These are phyloP conservation scores for Hypoxylon sp. DNA, from an alignment of 2,329 filamentous ascomycete species.

Conservation along the genomic window DNA sequence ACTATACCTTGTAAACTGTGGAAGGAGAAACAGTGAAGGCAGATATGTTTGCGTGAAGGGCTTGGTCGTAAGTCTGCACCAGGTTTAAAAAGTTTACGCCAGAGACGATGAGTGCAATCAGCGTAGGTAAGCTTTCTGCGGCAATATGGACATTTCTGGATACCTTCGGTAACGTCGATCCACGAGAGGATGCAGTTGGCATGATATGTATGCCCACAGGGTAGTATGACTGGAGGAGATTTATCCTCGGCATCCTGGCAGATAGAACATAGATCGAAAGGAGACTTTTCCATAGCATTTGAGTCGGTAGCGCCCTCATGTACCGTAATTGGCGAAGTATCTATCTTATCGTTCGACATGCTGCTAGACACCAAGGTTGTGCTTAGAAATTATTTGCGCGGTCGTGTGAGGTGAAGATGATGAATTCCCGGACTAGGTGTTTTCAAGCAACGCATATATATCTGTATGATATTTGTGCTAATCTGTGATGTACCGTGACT, in stretches of 20 bases:
- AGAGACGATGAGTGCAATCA: not conserved
- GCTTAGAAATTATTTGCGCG: not conserved
- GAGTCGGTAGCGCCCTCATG: not conserved
- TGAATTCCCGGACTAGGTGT: not conserved
- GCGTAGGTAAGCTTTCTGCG: not conserved
- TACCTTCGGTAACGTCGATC: not conserved
- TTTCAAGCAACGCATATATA: not conserved
- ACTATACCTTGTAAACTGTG: not conserved
- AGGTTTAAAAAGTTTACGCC: not conserved
- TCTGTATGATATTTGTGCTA: not conserved
- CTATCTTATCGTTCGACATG: not conserved
- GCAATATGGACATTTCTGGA: constrained; percentile 4
- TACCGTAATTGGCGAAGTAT: not conserved
- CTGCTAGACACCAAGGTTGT: not conserved
- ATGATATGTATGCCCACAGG: constrained; percentile 6
- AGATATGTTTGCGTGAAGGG: not conserved
- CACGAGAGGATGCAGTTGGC: not conserved
- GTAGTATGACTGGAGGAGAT: not conserved
- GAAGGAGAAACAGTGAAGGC: not conserved
- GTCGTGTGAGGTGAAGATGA: not conserved
- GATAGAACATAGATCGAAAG: not conserved
- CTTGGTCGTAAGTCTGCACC: not conserved
- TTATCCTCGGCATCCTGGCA: not conserved
- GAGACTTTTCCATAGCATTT: not conserved
- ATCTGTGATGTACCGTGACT: not conserved